Evolutionary conservation across 139 green algal genomes (phyloP).

Genomic region (Picochlorum sp.): DNA sequence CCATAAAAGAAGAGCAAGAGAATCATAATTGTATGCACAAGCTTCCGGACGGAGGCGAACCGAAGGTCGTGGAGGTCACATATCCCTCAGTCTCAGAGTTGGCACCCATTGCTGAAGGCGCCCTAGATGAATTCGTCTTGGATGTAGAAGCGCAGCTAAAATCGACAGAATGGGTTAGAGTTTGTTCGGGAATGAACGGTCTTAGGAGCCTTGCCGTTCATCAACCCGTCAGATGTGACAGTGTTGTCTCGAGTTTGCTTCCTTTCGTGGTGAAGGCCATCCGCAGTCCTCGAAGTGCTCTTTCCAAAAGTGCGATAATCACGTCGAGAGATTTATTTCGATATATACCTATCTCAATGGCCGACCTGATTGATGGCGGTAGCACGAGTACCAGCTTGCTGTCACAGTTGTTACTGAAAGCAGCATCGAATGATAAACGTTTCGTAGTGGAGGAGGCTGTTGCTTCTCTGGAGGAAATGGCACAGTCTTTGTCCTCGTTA

Average conservation of each 20-base stretch:
- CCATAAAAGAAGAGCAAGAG: neutral
- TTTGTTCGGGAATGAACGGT: conserved; percentile 14
- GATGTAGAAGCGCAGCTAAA: conserved; percentile 10
- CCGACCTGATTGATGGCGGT: conserved; percentile 33
- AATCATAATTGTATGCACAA: conserved; percentile 12
- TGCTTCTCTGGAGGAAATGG: conserved; percentile 14
- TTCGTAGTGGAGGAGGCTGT: conserved; percentile 59
- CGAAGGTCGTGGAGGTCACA: conserved; percentile 33
- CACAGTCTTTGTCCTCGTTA: conserved; percentile 8
- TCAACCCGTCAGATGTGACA: conserved; percentile 6
- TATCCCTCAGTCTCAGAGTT: conserved; percentile 26
- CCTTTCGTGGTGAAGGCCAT: conserved; percentile 38
- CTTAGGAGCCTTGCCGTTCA: conserved; percentile 28
- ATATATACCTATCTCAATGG: conserved; percentile 20
- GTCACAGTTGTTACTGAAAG: conserved; percentile 48
- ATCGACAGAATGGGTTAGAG: conserved; percentile 25
- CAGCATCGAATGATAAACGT: conserved; percentile 50
- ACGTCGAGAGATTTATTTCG: conserved; percentile 32
- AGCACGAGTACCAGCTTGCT: conserved; percentile 36
- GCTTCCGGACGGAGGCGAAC: conserved; percentile 38
- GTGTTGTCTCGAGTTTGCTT: conserved; percentile 21
- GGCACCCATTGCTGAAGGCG: neutral
- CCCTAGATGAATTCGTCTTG: neutral
- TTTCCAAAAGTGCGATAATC: conserved; percentile 52
- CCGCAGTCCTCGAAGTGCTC: conserved; percentile 42